A percentile compares a stretch with the other conserved stretches of the same genome.
These are phyloP conservation scores for Aspergillus sp. DNA, from an alignment of 2,329 filamentous ascomycete species.

Conservation along the genomic window DNA sequence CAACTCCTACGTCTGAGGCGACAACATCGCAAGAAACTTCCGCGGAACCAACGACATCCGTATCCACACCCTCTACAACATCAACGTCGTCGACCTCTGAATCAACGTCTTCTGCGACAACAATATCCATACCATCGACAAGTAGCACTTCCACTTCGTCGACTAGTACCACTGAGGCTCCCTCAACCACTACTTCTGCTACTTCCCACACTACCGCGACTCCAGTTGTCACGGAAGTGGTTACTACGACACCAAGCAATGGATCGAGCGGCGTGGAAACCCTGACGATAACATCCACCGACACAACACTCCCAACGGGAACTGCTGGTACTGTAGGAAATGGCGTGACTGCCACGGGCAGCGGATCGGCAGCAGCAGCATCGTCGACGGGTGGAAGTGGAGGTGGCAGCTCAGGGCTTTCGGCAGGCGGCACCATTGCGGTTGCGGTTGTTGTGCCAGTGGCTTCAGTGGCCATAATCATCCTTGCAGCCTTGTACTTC, in stretches of 20 bases:
- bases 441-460: constrained; percentile 94
- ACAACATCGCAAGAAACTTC: constrained; percentile 21
- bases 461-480: constrained; percentile 77
- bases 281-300: constrained; percentile 22
- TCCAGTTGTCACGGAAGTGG: constrained; percentile 10
- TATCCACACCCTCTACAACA: constrained; percentile 23
- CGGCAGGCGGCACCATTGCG: constrained; percentile 70
- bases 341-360: constrained; percentile 29
- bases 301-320: constrained; percentile 12
- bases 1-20: constrained; percentile 19
- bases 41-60: constrained; percentile 14
- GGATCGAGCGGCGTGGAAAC: constrained; percentile 14
- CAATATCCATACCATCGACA: constrained; percentile 23
- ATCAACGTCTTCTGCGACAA: constrained; percentile 10
- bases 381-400: constrained; percentile 27
- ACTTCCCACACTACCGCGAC: constrained; percentile 10
- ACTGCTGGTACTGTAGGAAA: constrained; percentile 23
- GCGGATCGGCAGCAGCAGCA: constrained; percentile 27
- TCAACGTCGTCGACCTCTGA: constrained; percentile 18
- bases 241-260: constrained; percentile 15
- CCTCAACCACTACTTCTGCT: constrained; percentile 18
- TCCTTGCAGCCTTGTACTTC: constrained; percentile 74
- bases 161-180: constrained; percentile 23
- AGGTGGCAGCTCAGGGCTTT: constrained; percentile 39
- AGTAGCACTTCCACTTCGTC: constrained; percentile 15